Base-by-base conservation (phyloP, 345 rosid genomes). In the Firmiana major region DNA sequence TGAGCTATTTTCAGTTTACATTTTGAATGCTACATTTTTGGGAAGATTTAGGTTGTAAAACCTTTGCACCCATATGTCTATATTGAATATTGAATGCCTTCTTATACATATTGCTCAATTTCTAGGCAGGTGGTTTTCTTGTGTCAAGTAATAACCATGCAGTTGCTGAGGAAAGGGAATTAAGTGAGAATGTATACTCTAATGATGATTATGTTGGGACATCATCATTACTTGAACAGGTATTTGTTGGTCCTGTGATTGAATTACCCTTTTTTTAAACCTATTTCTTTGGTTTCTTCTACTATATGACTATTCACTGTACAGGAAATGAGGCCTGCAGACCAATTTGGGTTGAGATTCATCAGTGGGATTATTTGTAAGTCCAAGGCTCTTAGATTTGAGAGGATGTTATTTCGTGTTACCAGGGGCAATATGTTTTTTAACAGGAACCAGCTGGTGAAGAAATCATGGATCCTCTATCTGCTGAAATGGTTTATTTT, bases 351-450 rank as follows among this genome's bases (percentile, higher is more conserved):
- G 80, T 83, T 95, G 84, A 89, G 93, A 82, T 95, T 89, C 85
- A 89, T 95, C 78, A 86, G 94, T 67, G 97, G 99, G 71, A 95
- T 95, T 67, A 83, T 93, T 76, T 89, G 91, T 83, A 87, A 87
- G 80, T 86, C 88, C 51, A 93, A 93, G 83, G 86, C 79, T 80
- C 83, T 88, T 73, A 88, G 86, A 78, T 93, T 95, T 86, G 97
- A 95, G 87, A 92, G 97, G 87, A 93, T 95, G 91, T 77, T 95
- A 79, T 95, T 95, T 84, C 97, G 98, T 81, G 93, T 97, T 78
- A 95, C 98, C 75, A 93, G 99, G 84, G 99, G 99, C 83, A 95
- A 93, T 86, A 90, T 95, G 97, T 94, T 95, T 86, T 95, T 86
- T 38, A 95, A 92, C 94, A 90, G 81, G 89, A 94, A 51, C 86